phyloP scores from a whole-genome alignment of 148 eudicot genomes.

The Vaccinium darrowii region DNA sequence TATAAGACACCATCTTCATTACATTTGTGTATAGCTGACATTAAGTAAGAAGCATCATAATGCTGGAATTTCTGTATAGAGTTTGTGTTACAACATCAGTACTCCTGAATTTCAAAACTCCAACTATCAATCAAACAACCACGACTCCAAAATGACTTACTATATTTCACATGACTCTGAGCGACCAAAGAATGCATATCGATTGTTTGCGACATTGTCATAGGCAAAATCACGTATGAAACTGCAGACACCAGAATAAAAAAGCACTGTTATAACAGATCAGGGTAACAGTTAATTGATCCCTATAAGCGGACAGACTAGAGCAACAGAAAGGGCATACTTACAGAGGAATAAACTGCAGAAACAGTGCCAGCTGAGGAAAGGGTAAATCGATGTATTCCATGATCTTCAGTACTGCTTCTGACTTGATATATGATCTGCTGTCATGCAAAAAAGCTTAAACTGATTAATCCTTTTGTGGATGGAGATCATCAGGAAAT shows the following conservation, averaged over 20 bases:
- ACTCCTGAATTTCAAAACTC: background rate
- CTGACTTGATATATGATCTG: slow-evolving; percentile 91
- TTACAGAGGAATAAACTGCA: slow-evolving; percentile 78
- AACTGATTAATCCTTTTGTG: background rate
- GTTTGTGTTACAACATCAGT: background rate
- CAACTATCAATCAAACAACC: background rate
- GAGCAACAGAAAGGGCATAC: slow-evolving; percentile 14
- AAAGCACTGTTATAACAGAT: background rate
- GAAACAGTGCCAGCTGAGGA: slow-evolving; percentile 83
- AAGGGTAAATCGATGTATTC: slow-evolving; percentile 89
- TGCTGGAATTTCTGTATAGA: background rate
- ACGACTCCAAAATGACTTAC: background rate
- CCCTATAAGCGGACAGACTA: background rate
- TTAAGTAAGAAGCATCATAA: slow-evolving; percentile 6
- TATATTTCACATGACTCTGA: slow-evolving; percentile 87
- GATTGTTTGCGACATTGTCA: slow-evolving; percentile 89
- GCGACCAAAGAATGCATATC: slow-evolving; percentile 81
- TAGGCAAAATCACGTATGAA: slow-evolving; percentile 86
- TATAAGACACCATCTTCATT: background rate
- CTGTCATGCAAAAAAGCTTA: slow-evolving; percentile 1
- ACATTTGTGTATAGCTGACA: background rate
- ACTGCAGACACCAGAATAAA: slow-evolving; percentile 39
- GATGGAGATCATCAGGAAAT: too few relatives aligned
- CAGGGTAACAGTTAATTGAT: background rate
- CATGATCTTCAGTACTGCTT: slow-evolving; percentile 97